Conservation (phyloP, 148 eudicot genomes). For the Camellia lanceoleosa region DNA sequence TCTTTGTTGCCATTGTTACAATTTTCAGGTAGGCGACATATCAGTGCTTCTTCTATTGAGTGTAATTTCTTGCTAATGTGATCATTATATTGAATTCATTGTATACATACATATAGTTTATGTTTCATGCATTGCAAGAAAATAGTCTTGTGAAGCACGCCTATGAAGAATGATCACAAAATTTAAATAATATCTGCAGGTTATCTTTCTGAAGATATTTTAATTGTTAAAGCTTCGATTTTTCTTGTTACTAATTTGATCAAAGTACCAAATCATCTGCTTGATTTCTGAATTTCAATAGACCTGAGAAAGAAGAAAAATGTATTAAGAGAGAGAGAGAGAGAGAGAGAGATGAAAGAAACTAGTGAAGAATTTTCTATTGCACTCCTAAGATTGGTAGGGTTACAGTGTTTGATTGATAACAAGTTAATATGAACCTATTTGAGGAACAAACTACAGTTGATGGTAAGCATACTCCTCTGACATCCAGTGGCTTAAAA, state of each 20-base stretch:
- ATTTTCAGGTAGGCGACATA: not conserved
- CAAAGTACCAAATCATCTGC: not conserved
- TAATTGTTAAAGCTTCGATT: not conserved
- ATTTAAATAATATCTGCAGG: not conserved
- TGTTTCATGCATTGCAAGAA: not conserved
- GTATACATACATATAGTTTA: not conserved
- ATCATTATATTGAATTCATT: not conserved
- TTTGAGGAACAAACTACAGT: not conserved
- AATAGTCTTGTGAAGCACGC: not conserved
- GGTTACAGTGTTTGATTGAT: not conserved
- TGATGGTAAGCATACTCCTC: not conserved
- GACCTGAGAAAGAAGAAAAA: too few relatives aligned
- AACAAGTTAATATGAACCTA: not conserved
- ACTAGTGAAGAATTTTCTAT: too few relatives aligned
- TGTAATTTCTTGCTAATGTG: too few relatives aligned
- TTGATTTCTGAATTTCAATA: not conserved
- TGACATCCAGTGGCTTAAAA: not conserved
- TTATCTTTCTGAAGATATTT: not conserved
- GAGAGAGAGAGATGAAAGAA: too few relatives aligned
- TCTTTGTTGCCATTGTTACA: not conserved
- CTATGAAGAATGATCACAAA: not conserved
- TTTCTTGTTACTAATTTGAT: not conserved
- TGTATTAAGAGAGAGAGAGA: too few relatives aligned
- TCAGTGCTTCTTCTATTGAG: not conserved
- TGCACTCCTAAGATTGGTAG: not conserved